phyloP scores from a whole-genome alignment of 192 early-diverging fungal species.

The Linnemannia zychae region DNA sequence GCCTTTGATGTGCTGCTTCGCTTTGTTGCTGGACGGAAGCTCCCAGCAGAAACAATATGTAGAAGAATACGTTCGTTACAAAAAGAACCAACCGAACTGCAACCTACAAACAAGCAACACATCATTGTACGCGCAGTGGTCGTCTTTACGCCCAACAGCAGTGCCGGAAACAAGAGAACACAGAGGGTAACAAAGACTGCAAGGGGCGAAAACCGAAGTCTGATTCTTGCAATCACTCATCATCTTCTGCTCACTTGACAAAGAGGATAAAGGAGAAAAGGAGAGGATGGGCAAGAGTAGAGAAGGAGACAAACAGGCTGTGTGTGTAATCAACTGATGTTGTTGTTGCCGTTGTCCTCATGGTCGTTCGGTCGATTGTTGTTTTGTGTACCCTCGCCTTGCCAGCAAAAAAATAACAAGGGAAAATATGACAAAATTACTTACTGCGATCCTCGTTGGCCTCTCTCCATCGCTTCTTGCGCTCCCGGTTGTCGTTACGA shows the following conservation, averaged over 20 bases:
- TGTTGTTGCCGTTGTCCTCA: no score
- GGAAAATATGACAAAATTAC: conserved; percentile 10
- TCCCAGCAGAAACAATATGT: background rate
- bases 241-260: background rate
- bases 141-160: background rate
- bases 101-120: background rate
- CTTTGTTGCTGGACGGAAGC: background rate
- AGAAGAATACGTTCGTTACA: conserved; percentile 9
- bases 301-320: no score
- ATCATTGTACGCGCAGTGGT: background rate
- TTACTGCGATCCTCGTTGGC: conserved; percentile 69
- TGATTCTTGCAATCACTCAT: background rate
- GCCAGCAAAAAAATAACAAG: background rate
- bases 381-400: no score
- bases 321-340: no score
- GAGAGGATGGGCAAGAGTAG: no score
- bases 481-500: conserved; percentile 64
- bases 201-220: background rate
- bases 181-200: background rate
- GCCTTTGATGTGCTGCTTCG: background rate
- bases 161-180: background rate
- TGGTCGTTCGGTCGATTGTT: no score
- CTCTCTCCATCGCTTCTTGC: conserved; percentile 67
- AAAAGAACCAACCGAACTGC: background rate
- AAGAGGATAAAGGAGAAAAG: no score